Evolutionary conservation across 768 basidiomycete genomes (phyloP), one percentile per base, ranked within the genome.

Genomic region (Termitomyces sp.): DNA sequence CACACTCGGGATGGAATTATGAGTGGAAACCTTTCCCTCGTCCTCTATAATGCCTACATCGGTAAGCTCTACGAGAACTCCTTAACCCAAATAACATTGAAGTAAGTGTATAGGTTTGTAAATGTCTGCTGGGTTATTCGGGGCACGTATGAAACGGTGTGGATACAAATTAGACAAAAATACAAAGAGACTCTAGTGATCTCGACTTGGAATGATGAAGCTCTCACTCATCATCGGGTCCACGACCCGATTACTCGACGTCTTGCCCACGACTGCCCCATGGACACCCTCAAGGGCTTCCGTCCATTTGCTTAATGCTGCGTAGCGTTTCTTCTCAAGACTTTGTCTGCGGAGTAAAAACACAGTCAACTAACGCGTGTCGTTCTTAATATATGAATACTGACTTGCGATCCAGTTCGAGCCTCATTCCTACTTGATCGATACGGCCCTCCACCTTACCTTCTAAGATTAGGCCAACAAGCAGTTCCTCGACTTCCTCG

Each of bases 371-470:
- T 38, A 56, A 58, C 42, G 20, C 12, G 18, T 28, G 35, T 51
- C 20, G 4, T 24, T 43, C 48, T 36, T 32, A 10, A 30, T 42
- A 30, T 42, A 36, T 53, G 54, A 49, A 33, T 26, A 78, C 86
- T 59, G 56, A 92, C 91, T 93, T 87, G 69, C 86, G 78, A 64
- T 96, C 94, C 40, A 99, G 78, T 66, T 98, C 93, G 16, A 99
- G 78, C 54, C 92, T 79, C 81, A 94, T 94, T 38, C 90, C 85
- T 40, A 97, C 94, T 74, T 99, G 97, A 72, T 99, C 96, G 67
- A 99, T 98, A 62, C 87, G 83, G 12, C 97, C 97, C 64, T 96
- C 92, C 12, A 99, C 92, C 69, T 92, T 96, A n/a, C 92, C 93
- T 70, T 99, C 97, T 26, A 98, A 75, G 58, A 99, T 98, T 24